Evolutionary conservation across 805 yeast genomes (phyloP), one percentile per base, ranked within the genome.

Genomic region (Lachancea meyersii): DNA sequence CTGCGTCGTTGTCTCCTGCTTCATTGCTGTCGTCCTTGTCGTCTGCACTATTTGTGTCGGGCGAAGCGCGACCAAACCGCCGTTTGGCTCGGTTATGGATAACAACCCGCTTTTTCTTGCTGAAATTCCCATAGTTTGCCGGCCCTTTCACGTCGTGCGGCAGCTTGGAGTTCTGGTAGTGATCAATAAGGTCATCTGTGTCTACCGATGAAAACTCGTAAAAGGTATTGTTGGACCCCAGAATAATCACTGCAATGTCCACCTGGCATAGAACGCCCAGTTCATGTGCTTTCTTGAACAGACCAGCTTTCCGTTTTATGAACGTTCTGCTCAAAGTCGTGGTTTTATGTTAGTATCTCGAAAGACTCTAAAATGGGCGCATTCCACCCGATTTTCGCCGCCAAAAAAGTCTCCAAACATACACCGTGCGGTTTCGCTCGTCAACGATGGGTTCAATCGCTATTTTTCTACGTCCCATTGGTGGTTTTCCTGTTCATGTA

Each of bases 381-480:
- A 11, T 4, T n/a, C 9, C 17, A 18, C 32, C 8, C 31, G 19
- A n/a, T 17, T 20, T 24, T 24, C 32, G 11, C 9, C 10, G 19
- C 32, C 4, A 14, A 30, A 30, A 30, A 26, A 26, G 10, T 26
- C 28, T 10, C 5, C 26, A 16, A 5, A 39, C 39, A 39, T 45
- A 48, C 40, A 81, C 86, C 4, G 84, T 78, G 44, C 86, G 65
- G 65, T 88, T 91, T 44, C 97, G 72, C 62, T 91, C 97, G 54
- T 91, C 96, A 10, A 79, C 70, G 46, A 91, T 80, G 28, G 97
- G 97, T 64, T 86, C 80, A 54, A 91, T 91, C 48, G 85, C 93
- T 51, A 91, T 91, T 65, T 91, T 93, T 69, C 97, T 83, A 72
- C 98, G 82, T 41, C 98, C 98, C 98, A 91, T 93, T 39, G 23